These are phyloP conservation scores for Astrothelium macrocarpum DNA, from an alignment of 495 filamentous ascomycete genomes.

Conservation along the genomic window DNA sequence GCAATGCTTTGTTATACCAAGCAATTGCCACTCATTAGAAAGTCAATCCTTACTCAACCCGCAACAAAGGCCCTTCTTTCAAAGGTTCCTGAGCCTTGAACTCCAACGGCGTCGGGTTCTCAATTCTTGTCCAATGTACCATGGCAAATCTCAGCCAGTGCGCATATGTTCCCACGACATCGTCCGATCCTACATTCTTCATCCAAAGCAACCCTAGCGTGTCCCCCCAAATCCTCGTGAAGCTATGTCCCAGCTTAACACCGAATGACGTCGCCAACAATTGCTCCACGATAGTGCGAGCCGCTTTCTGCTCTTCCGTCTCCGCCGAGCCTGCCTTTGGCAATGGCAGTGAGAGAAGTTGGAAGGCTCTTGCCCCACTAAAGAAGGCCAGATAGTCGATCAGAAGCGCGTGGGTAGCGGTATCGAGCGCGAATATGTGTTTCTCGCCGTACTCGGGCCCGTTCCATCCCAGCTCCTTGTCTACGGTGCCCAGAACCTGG, in stretches of 20 bases:
- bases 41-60: conserved; percentile 5
- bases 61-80: conserved; percentile 33
- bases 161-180: conserved; percentile 33
- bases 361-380: conserved; percentile 40
- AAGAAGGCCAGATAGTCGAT: conserved; percentile 43
- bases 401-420: conserved; percentile 41
- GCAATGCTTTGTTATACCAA: conserved; percentile 4
- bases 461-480: conserved; percentile 43
- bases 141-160: conserved; percentile 39
- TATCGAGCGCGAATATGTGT: conserved; percentile 42
- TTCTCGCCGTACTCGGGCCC: conserved; percentile 41
- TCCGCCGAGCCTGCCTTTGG: conserved; percentile 38
- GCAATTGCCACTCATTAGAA: conserved; percentile 6
- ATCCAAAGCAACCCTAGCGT: conserved; percentile 42
- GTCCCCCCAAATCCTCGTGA: conserved; percentile 37
- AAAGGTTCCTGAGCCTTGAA: conserved; percentile 32
- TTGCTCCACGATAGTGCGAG: conserved; percentile 42
- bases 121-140: conserved; percentile 31
- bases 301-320: conserved; percentile 39
- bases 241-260: conserved; percentile 46
- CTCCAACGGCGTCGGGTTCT: conserved; percentile 27
- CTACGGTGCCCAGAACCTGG: conserved; percentile 42
- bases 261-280: conserved; percentile 40
- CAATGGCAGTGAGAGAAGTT: conserved; percentile 41
- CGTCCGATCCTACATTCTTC: conserved; percentile 37